Percentiles rank a stretch among this genome's conserved stretches.
phyloP scores from a whole-genome alignment of 257 asterid species.

The Solanum virginianum region DNA sequence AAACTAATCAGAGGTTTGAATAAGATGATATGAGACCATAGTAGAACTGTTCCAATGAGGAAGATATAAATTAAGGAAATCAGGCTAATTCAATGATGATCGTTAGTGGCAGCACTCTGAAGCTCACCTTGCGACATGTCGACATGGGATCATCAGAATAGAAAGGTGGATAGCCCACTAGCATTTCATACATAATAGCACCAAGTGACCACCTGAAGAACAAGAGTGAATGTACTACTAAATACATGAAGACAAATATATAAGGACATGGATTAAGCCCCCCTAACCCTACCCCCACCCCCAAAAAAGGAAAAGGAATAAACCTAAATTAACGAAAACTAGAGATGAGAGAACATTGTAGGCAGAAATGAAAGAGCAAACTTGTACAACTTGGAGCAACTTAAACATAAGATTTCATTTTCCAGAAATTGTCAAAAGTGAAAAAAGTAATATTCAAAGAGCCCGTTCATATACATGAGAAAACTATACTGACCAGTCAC shows the following conservation, averaged over 20 bases:
- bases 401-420: not conserved
- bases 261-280: not conserved
- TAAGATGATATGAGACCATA: not conserved
- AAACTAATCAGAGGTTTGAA: not conserved
- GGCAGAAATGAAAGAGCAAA: not conserved
- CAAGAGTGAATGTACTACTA: not conserved
- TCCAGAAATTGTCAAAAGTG: not conserved
- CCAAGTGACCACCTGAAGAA: constrained; percentile 98
- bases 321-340: not conserved
- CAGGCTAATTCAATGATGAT: not conserved
- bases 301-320: not conserved
- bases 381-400: not conserved
- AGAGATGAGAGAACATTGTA: not conserved
- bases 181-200: constrained; percentile 98
- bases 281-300: too few species aligned
- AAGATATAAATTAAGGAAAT: not conserved
- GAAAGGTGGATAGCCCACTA: constrained; percentile 97
- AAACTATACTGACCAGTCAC: constrained; percentile 76
- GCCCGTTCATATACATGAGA: constrained; percentile 1
- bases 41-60: not conserved
- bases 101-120: not conserved
- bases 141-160: constrained; percentile 99
- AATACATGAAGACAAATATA: not conserved
- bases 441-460: not conserved
- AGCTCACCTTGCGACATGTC: constrained; percentile 89